These are phyloP conservation scores for Paxillus rubicundulus DNA, from an alignment of 768 basidiomycete species.

Conservation along the genomic window DNA sequence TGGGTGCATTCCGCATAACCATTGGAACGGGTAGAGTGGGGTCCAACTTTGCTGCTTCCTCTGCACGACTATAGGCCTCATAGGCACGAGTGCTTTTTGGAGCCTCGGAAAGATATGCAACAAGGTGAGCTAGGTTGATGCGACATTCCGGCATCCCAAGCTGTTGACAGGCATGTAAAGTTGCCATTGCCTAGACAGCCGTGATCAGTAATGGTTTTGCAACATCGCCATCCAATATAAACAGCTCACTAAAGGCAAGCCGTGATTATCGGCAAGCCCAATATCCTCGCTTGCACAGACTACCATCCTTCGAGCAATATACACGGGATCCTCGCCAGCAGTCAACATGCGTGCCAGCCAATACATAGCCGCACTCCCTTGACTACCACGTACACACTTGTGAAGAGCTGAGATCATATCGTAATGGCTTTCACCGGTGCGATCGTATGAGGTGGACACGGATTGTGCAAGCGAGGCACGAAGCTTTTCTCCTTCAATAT, in stretches of 20 bases:
- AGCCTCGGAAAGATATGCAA: slow-evolving; percentile 78
- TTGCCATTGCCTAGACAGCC: slow-evolving; percentile 51
- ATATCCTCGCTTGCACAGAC: slow-evolving; percentile 87
- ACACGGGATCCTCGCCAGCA: slow-evolving; percentile 80
- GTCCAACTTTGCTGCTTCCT: slow-evolving; percentile 55
- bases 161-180: slow-evolving; percentile 61
- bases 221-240: background rate
- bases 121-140: slow-evolving; percentile 73
- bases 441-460: slow-evolving; percentile 66
- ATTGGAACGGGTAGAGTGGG: slow-evolving; percentile 62
- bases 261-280: slow-evolving; percentile 75
- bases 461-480: slow-evolving; percentile 59
- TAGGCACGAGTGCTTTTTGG: slow-evolving; percentile 81
- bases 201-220: slow-evolving; percentile 7
- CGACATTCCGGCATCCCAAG: slow-evolving; percentile 84
- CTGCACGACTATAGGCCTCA: slow-evolving; percentile 70
- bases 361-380: slow-evolving; percentile 78
- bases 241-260: slow-evolving; percentile 61
- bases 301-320: slow-evolving; percentile 68
- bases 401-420: slow-evolving; percentile 85
- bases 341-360: slow-evolving; percentile 85
- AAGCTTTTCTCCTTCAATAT: slow-evolving; percentile 45
- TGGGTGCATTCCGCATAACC: slow-evolving; percentile 76
- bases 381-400: slow-evolving; percentile 76
- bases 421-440: slow-evolving; percentile 71